Evolutionary conservation across 805 yeast genomes (phyloP), one percentile per base, ranked within the genome.

Genomic region (Kregervanrija delftensis): DNA sequence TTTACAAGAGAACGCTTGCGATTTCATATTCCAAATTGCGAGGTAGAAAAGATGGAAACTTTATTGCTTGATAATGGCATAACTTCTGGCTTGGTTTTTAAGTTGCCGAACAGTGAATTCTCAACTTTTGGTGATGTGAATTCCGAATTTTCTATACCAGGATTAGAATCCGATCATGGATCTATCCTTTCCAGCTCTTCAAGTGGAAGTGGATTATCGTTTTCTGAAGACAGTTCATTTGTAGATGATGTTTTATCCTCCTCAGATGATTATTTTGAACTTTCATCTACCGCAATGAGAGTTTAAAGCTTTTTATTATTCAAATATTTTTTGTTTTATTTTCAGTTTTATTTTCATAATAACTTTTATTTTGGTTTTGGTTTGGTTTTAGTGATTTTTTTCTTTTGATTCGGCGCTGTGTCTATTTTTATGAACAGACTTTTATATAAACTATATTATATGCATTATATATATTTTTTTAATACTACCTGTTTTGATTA

Each of bases 21-120:
- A 49, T 42, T 66, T 82, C 51, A 76, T 82, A 86, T 87, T 65
- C 88, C 91, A 32, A 85, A 83, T 58, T 72, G 83, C 47, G 87
- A 83, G 48, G 63, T 71, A 6, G 66, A 60, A 5, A 78, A 78
- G 51, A 75, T 85, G 53, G 83, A 81, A 53, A 48, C 50, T 15
- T 61, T 85, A 47, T 62, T 84, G 47, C 57, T 69, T 35, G 93
- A 84, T 37, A 68, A 76, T 48, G 83, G 77, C 17, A 76, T 85
- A 6, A 59, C 73, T 2, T 69, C 74, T 8, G 56, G 52, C 6
- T 15, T 51, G 3, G 55, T 52, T n/a, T 35, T 32, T 12, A 33
- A 40, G 31, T 22, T 22, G 6, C 6, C 28, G 28, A 22, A 6
- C 28, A 22, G 6, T 22, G 28, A 22, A 2, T 22, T 22, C 41